phyloP scores from a whole-genome alignment of 2,329 filamentous ascomycete genomes.

The Aspergillus sergii region DNA sequence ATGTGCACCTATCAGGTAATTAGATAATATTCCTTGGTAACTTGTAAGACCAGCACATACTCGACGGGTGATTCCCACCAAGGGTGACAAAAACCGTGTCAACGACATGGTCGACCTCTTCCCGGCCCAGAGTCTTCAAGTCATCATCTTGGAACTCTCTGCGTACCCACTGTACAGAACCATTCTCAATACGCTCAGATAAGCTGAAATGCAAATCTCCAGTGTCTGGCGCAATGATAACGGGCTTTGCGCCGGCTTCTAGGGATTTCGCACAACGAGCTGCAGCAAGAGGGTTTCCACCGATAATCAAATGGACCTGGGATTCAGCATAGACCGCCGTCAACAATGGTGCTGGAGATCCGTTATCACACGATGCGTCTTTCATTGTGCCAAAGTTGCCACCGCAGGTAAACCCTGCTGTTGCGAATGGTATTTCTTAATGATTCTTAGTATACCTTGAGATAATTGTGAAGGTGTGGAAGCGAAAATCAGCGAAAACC shows the following conservation, averaged over 20 bases:
- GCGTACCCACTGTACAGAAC: conserved; percentile 45
- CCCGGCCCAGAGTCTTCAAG: conserved; percentile 74
- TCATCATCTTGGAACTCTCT: conserved; percentile 69
- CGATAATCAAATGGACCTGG: conserved; percentile 77
- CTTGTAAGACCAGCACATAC: conserved; percentile 43
- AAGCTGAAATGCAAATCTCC: conserved; percentile 63
- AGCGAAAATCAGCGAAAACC: no score
- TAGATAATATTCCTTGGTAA: conserved; percentile 21
- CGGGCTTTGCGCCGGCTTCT: conserved; percentile 76
- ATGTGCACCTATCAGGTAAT: conserved; percentile 53
- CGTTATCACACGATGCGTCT: conserved; percentile 28
- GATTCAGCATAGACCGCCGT: conserved; percentile 43
- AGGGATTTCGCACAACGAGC: conserved; percentile 79
- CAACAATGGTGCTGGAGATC: conserved; percentile 36
- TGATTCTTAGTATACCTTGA: not conserved
- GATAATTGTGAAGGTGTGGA: not conserved
- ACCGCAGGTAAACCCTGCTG: conserved; percentile 17
- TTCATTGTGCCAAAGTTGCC: conserved; percentile 33
- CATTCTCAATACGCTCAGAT: conserved; percentile 45
- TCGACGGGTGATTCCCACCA: conserved; percentile 51
- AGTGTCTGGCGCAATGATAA: conserved; percentile 72
- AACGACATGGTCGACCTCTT: conserved; percentile 75
- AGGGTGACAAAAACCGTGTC: conserved; percentile 90
- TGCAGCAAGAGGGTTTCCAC: conserved; percentile 83
- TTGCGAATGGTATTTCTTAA: not conserved